Conservation (phyloP, 495 filamentous ascomycete species). For the Lichina pygmaea region DNA sequence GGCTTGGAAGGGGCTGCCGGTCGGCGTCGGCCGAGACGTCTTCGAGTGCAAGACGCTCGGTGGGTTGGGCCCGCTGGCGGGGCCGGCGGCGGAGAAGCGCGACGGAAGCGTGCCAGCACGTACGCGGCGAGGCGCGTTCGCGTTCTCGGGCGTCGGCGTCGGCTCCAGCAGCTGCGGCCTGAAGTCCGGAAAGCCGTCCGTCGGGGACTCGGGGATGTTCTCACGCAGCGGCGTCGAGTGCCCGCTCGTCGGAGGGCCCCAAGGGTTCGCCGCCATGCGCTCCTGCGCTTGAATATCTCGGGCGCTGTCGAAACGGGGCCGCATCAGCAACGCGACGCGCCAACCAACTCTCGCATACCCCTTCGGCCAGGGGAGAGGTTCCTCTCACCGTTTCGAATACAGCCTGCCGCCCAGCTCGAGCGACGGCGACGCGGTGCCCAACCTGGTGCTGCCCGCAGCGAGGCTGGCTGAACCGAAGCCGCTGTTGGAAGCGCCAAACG, state of each 20-base stretch:
- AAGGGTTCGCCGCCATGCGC: constrained; percentile 60
- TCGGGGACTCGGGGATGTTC: constrained; percentile 89
- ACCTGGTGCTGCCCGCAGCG: constrained; percentile 47
- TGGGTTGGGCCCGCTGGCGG: constrained; percentile 26
- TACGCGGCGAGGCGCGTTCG: constrained; percentile 37
- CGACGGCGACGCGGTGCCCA: constrained; percentile 89
- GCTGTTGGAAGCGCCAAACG: constrained; percentile 37
- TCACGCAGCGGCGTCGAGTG: constrained; percentile 89
- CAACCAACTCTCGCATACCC: neutral
- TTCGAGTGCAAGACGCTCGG: constrained; percentile 46
- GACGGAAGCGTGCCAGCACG: constrained; percentile 94
- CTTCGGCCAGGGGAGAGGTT: neutral
- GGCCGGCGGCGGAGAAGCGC: constrained; percentile 44
- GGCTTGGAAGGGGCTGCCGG: constrained; percentile 61
- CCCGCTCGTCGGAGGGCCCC: constrained; percentile 87
- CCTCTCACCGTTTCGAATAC: constrained; percentile 72
- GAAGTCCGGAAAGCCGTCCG: constrained; percentile 84
- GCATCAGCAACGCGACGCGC: constrained; percentile 2
- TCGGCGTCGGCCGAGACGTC: constrained; percentile 67
- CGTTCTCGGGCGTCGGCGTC: constrained; percentile 22
- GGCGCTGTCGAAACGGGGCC: constrained; percentile 25
- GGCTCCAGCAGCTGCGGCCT: constrained; percentile 20
- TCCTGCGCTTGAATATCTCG: constrained; percentile 96
- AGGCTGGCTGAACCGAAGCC: constrained; percentile 34
- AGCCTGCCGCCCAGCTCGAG: constrained; percentile 60